Evolutionary conservation across 179 eudicot genomes (phyloP).

Genomic region (Spergularia azorica): DNA sequence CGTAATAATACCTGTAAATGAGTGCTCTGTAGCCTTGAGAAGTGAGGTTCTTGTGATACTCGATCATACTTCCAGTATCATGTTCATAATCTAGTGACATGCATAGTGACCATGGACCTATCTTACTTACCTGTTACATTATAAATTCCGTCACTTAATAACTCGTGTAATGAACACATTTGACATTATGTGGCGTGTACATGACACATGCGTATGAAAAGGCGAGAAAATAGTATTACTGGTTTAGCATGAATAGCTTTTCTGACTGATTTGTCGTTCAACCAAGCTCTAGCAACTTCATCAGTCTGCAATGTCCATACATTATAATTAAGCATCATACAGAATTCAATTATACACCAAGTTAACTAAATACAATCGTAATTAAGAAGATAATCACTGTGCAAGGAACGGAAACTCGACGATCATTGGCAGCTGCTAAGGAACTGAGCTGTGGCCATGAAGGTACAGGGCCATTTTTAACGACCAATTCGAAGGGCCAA

Average conservation of each 20-base stretch:
- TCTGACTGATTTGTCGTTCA: constrained; percentile 73
- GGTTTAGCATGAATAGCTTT: constrained; percentile 80
- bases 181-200: no score
- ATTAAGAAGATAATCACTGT: constrained; percentile 49
- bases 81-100: constrained; percentile 55
- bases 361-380: neutral
- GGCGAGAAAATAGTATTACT: constrained; percentile 34
- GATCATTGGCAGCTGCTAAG: constrained; percentile 23
- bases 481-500: constrained; percentile 42
- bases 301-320: constrained; percentile 49
- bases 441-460: constrained; percentile 56
- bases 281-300: constrained; percentile 76
- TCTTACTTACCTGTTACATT: constrained; percentile 47
- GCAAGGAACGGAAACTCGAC: constrained; percentile 65
- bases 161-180: no score
- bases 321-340: neutral
- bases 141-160: neutral
- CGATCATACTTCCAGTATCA: constrained; percentile 93
- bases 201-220: no score
- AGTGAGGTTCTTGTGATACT: constrained; percentile 86
- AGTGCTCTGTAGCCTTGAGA: constrained; percentile 76
- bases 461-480: constrained; percentile 44
- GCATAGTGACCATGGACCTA: constrained; percentile 77
- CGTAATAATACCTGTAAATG: constrained; percentile 62
- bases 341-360: neutral